Evolutionary conservation across 306 rosid species (phyloP), one percentile per base, ranked within the genome.

Genomic region (Casuarina glauca): DNA sequence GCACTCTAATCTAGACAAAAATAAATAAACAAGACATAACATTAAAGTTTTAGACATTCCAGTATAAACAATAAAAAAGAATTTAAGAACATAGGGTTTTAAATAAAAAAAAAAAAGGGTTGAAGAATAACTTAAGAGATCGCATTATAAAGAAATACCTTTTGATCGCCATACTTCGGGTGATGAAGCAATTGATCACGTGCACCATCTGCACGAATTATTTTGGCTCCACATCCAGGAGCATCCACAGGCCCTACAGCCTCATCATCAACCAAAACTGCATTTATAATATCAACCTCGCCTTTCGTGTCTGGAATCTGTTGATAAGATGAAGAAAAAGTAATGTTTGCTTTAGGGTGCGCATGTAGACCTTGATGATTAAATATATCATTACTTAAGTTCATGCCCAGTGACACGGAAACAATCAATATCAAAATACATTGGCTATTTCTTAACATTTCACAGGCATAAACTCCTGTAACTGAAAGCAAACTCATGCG

Each of bases 231-330:
- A 53, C 79, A 81, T n/a, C 92, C 89, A 54, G 81, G 76, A 52
- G 83, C 36, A 52, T 83, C 80, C 53, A 80, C 76, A 15, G 91
- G 80, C 54, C 96, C 96, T 70, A 88, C 91, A 52, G 96, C 88
- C 80, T 88, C 93, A 88, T 87, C 96, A 76, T 90, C 96, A 80
- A 90, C 96, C 82, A 90, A 67, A 46, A 87, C 96, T 69, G 73
- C 85, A 76, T 77, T 80, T 53, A 85, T 73, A 32, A 67, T 78
- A 74, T 73, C 82, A 39, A 41, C 11, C 44, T 78, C 79, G 0
- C 38, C 81, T 58, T 81, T 88, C 9, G 71, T 74, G 87, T 88
- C 87, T 51, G 96, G 96, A 82, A 87, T 78, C 96, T 90, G 85
- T 45, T 15, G 10, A 67, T 38, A 50, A 74, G 44, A 75, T 17